These are phyloP conservation scores for Arctium lappa DNA, from an alignment of 129 eudicot species.

Conservation along the genomic window DNA sequence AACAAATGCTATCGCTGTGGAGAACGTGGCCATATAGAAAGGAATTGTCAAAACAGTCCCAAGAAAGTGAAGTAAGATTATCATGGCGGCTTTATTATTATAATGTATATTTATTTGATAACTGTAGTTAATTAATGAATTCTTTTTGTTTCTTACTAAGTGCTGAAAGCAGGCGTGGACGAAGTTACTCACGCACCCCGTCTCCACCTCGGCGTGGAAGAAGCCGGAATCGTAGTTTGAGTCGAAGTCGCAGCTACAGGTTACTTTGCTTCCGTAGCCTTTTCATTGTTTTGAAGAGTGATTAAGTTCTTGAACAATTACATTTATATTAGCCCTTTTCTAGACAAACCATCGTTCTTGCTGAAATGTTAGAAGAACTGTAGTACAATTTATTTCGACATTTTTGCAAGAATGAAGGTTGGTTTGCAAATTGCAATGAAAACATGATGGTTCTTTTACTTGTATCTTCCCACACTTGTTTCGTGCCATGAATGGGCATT, in stretches of 20 bases:
- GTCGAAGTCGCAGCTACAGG: constrained; percentile 88
- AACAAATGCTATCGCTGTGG: constrained; percentile 95
- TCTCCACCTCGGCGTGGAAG: constrained; percentile 78
- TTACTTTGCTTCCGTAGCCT: background rate
- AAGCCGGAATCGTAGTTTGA: constrained; percentile 57
- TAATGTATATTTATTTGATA: background rate
- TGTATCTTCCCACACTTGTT: no score
- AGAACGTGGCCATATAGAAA: constrained; percentile 81
- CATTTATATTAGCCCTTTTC: background rate
- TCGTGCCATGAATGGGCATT: no score
- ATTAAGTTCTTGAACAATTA: background rate
- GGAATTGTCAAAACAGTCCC: constrained; percentile 90
- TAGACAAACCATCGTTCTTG: background rate
- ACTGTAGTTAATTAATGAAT: background rate
- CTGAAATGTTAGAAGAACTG: background rate
- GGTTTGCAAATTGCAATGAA: no score
- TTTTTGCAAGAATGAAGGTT: no score
- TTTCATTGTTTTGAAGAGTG: background rate
- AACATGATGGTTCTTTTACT: no score
- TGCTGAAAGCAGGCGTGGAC: constrained; percentile 52
- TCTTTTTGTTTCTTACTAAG: background rate
- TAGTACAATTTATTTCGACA: no score
- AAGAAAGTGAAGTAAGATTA: constrained; percentile 54
- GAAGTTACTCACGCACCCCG: constrained; percentile 77
- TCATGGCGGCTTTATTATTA: background rate